phyloP scores from a whole-genome alignment of 1,284 basidiomycete genomes.

The Papiliotrema laurentii region DNA sequence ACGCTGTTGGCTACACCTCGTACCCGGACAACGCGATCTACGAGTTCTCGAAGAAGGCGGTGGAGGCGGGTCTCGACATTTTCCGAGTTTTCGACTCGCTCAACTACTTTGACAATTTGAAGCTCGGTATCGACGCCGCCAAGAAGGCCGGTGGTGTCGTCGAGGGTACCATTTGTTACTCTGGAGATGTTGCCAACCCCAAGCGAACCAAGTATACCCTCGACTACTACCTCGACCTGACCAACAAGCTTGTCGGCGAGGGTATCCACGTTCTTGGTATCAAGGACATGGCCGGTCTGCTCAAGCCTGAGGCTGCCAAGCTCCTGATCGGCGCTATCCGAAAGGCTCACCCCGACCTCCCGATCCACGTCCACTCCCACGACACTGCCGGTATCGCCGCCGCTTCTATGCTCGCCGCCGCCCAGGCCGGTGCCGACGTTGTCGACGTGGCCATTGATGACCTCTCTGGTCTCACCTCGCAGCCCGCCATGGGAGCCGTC shows the following conservation, averaged over 20 bases:
- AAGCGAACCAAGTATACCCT: constrained; percentile 98
- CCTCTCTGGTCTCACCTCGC: constrained; percentile 97
- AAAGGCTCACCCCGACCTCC: constrained; percentile 92
- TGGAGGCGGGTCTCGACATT: constrained; percentile 98
- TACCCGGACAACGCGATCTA: constrained; percentile 99
- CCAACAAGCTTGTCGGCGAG: constrained; percentile 87
- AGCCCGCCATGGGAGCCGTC: constrained; percentile 97
- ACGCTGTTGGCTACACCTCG: constrained; percentile 98
- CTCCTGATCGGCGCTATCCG: constrained; percentile 92
- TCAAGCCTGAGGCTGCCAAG: constrained; percentile 91
- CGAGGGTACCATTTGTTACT: constrained; percentile 98
- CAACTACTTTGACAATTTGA: constrained; percentile 97
- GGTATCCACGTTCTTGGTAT: constrained; percentile 97
- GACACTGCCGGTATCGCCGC: constrained; percentile 98
- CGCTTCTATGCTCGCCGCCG: constrained; percentile 92
- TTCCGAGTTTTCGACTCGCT: constrained; percentile 99
- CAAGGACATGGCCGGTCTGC: constrained; percentile 99
- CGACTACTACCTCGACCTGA: constrained; percentile 95
- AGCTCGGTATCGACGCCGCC: constrained; percentile 94
- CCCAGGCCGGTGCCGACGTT: constrained; percentile 93
- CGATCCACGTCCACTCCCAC: constrained; percentile 99
- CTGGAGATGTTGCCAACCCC: constrained; percentile 91
- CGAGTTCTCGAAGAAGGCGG: constrained; percentile 95
- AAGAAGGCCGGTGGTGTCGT: constrained; percentile 99
- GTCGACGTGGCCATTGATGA: constrained; percentile 98